Conservation (phyloP, 2,329 filamentous ascomycete species). For the Monosporascus sp. region DNA sequence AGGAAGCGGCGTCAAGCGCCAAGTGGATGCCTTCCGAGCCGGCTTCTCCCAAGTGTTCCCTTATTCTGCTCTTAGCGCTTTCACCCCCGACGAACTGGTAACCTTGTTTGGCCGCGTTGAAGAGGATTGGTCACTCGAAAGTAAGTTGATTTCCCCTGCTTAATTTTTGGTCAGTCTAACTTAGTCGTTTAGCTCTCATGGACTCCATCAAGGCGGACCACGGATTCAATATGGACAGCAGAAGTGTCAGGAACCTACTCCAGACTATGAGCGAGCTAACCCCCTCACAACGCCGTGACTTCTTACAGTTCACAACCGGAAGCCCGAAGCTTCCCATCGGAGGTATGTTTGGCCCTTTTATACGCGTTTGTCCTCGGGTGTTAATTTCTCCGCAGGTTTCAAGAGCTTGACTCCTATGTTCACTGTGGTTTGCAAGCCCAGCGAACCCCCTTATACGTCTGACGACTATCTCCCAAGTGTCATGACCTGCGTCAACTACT, state of each 20-base stretch:
- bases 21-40: conserved; percentile 83
- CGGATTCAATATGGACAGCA: conserved; percentile 97
- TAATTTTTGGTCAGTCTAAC: conserved; percentile 12
- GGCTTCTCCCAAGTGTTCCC: conserved; percentile 97
- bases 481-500: conserved; percentile 99
- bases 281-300: conserved; percentile 73
- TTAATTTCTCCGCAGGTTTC: conserved; percentile 63
- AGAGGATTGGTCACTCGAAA: conserved; percentile 97
- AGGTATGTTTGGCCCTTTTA: conserved; percentile 53
- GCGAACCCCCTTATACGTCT: conserved; percentile 84
- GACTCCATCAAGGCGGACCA: conserved; percentile 99
- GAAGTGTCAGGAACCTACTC: conserved; percentile 86
- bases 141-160: conserved; percentile 48
- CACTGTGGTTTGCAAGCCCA: conserved; percentile 98
- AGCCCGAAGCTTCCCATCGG: conserved; percentile 98
- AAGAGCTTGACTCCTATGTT: conserved; percentile 97
- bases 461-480: conserved; percentile 99
- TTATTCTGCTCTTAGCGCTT: conserved; percentile 84
- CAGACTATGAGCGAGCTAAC: conserved; percentile 90
- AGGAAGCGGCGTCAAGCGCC: conserved; percentile 78
- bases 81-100: conserved; percentile 91
- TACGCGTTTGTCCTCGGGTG: neutral
- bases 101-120: conserved; percentile 89
- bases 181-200: conserved; percentile 64
- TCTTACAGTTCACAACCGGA: conserved; percentile 95